phyloP scores from a whole-genome alignment of 345 rosid species.

The Ricinus communis region DNA sequence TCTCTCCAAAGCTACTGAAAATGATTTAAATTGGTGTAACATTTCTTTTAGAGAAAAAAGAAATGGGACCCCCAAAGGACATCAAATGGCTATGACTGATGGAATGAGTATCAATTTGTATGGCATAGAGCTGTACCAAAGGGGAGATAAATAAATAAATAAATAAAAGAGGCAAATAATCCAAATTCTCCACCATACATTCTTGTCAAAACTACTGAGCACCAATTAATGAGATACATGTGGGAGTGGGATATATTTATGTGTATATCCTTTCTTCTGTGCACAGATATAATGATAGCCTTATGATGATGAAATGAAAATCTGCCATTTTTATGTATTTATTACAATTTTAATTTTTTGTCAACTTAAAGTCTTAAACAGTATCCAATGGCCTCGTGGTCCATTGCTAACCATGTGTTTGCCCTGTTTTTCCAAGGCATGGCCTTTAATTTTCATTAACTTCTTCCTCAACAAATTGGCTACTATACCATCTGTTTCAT shows the following conservation, averaged over 20 bases:
- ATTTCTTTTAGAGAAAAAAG: background rate
- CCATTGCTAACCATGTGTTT: slow-evolving; percentile 10
- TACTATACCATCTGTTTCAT: too few species aligned
- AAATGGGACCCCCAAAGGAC: background rate
- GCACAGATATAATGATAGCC: background rate
- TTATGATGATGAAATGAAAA: background rate
- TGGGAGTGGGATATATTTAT: background rate
- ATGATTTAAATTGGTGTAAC: background rate
- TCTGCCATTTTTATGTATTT: background rate
- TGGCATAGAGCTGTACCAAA: slow-evolving; percentile 10
- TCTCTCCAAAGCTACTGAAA: background rate
- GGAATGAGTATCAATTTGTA: slow-evolving; percentile 6
- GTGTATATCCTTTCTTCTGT: background rate
- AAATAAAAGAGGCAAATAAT: slow-evolving; percentile 2
- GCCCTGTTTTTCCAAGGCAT: background rate
- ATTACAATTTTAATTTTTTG: background rate
- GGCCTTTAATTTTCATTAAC: too few species aligned
- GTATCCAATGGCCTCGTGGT: slow-evolving; percentile 2
- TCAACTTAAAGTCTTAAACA: background rate
- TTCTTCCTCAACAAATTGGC: too few species aligned
- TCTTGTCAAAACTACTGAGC: slow-evolving; percentile 15
- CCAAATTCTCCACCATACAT: slow-evolving; percentile 22
- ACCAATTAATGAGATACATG: slow-evolving; percentile 17
- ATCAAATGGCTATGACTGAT: slow-evolving; percentile 10
- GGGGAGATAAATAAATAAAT: background rate